Base-by-base conservation (phyloP, 257 asterid species). In the Striga asiatica region DNA sequence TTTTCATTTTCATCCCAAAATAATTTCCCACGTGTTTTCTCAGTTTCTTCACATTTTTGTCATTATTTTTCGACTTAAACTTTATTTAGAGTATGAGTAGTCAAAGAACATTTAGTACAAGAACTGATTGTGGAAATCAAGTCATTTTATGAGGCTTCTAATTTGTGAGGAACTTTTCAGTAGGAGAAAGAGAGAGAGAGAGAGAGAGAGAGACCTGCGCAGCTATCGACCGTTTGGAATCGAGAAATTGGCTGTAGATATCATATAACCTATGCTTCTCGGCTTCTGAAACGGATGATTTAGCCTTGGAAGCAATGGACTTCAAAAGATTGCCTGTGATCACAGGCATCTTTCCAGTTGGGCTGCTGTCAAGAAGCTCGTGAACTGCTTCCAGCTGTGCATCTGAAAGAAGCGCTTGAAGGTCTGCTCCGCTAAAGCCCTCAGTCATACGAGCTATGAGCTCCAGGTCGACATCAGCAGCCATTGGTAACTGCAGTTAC, bases 361-460 rank as follows among this genome's bases (percentile, higher is more conserved):
- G 34, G 42, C 22, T 66, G 48, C 69, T 69, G 57, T 75, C 85
- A 48, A 91, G 66, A 68, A 82, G 67, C 60, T 74, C 72, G 58
- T 91, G 97, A 57, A 87, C 97, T 48, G 94, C 95, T 69, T 82
- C 96, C 49, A 91, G 97, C 69, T 87, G 97, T 48, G 96, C 76
- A 55, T 91, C 98, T 0, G 95, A 77, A 1, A 92, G 93, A 70
- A 92, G 94, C 13, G 95, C 95, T 73, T 88, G 95, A 59, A 92
- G 94, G 78, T 88, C 98, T 10, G 98, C 98, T 68, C 97, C 97
- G 60, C 98, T 92, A 54, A 92, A 88, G 60, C 98, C 95, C 60
- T 82, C 94, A 3, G 95, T 82, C 83, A 74, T 67, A 31, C 14
- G 42, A 59, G 97, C 78, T 64, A 88, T 19, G 31, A 56, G 70